These are phyloP conservation scores for Globisporangium nagaii DNA, from an alignment of 352 stramenopile species.

Conservation along the genomic window DNA sequence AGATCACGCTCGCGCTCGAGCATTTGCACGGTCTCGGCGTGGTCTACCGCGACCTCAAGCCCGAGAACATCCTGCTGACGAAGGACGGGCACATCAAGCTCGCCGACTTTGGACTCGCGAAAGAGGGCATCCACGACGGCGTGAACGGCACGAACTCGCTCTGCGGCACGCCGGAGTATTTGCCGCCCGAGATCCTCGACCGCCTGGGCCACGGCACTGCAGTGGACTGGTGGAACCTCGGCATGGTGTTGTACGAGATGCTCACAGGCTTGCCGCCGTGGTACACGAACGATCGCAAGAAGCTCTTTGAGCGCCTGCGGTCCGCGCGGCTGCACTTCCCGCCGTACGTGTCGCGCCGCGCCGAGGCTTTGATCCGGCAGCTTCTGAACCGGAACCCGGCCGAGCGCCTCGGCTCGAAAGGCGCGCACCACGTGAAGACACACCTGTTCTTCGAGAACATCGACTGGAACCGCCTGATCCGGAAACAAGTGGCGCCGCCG, in stretches of 20 bases:
- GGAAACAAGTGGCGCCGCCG: constrained; percentile 57
- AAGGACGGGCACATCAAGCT: constrained; percentile 88
- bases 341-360: constrained; percentile 71
- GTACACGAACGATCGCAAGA: constrained; percentile 88
- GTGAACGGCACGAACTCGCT: constrained; percentile 71
- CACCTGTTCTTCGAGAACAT: constrained; percentile 79
- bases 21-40: constrained; percentile 81
- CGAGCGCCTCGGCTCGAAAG: constrained; percentile 61
- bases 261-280: constrained; percentile 77
- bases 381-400: constrained; percentile 75
- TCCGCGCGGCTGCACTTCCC: constrained; percentile 80
- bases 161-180: constrained; percentile 85
- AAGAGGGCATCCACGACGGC: constrained; percentile 69
- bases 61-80: constrained; percentile 70
- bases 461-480: constrained; percentile 56
- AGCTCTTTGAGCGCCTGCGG: constrained; percentile 81
- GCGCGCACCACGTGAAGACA: constrained; percentile 59
- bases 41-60: constrained; percentile 79
- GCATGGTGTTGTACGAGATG: constrained; percentile 83
- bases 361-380: constrained; percentile 71
- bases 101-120: constrained; percentile 79
- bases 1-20: constrained; percentile 82
- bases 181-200: constrained; percentile 83
- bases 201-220: constrained; percentile 81
- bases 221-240: constrained; percentile 92